A percentile compares a stretch with the other conserved stretches of the same genome.
Evolutionary conservation across 306 rosid species (phyloP).

Genomic region (Ziziphus jujuba): DNA sequence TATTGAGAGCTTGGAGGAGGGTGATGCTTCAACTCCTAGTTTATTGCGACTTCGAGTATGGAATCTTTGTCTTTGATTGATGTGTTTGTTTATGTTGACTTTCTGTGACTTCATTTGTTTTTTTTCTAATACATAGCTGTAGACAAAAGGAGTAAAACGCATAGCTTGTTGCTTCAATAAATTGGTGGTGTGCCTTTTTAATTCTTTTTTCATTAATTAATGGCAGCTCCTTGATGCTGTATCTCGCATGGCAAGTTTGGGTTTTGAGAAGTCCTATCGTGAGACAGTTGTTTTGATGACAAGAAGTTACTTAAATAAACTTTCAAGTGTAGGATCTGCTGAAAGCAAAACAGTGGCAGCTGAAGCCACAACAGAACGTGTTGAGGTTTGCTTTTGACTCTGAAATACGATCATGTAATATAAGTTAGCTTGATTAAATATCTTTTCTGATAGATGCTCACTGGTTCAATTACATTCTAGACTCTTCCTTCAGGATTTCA

Average conservation of each 20-base stretch:
- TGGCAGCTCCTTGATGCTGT: constrained; percentile 95
- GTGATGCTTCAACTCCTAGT: constrained; percentile 96
- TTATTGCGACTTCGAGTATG: constrained; percentile 90
- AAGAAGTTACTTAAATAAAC: constrained; percentile 91
- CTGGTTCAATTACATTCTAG: constrained; percentile 90
- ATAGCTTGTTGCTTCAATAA: constrained; percentile 22
- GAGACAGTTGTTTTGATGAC: constrained; percentile 97
- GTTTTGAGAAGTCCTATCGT: constrained; percentile 97
- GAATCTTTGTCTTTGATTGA: constrained; percentile 43
- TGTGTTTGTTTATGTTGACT: constrained; percentile 27
- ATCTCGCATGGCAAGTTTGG: constrained; percentile 95
- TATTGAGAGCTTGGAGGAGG: constrained; percentile 95
- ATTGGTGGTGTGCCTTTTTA: constrained; percentile 19
- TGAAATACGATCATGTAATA: constrained; percentile 24
- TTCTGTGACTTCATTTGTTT: constrained; percentile 12
- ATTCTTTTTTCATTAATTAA: constrained; percentile 20
- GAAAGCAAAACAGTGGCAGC: constrained; percentile 87
- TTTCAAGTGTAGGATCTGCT: constrained; percentile 83
- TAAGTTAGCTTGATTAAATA: constrained; percentile 36
- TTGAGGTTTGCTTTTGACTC: constrained; percentile 67
- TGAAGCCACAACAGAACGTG: constrained; percentile 91
- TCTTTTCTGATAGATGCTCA: constrained; percentile 67
- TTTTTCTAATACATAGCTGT: neutral
- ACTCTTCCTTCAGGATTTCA: constrained; percentile 98
- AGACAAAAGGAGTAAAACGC: neutral